Evolutionary conservation across 169 alveolate genomes (phyloP), one percentile per base, ranked within the genome.

Genomic region (Cryptosporidium muris): DNA sequence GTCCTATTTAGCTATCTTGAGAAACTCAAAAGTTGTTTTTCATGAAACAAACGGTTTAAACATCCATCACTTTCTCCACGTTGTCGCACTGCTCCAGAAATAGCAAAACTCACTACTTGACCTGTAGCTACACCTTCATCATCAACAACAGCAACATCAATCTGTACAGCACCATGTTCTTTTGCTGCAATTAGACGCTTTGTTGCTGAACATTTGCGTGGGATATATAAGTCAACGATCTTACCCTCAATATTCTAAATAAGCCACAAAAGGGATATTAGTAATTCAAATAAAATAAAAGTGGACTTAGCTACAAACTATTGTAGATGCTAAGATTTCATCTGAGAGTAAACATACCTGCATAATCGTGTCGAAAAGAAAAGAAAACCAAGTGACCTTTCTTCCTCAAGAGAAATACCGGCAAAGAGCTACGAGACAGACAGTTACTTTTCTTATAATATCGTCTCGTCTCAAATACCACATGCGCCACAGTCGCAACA

Each of bases 161-260:
- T 90, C 89, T 95, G 97, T 80, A 96, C 97, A 43, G 98, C 93
- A 51, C 98, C 97, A 82, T 95, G 96, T 92, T 96, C 99, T 91
- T 92, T 94, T 25, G 98, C 94, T 54, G 93, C 93, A 65, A 96
- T 88, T 49, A 95, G 90, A 66, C 96, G 91, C 89, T 95, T 92
- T 74, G 99, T 96, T 66, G 98, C 98, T 48, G 97, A 94, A 92
- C 99, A 96, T 89, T 94, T 96, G 89, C 98, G 94, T 65, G 98
- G 98, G 81, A 96, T 94, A 91, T 96, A 96, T 64, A 95, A 90
- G 90, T 96, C 99, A 37, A 96, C 98, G 48, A 95, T 89, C 82
- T 93, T 94, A 82, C 96, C 95, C 82, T 95, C 96, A 65, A 92
- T 97, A 93, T 95, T 95, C 91, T 92, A 56, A 1, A 60, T 7